Percentiles rank a stretch among this genome's conserved stretches.
These are phyloP conservation scores for Ceratobasidium sp. DNA, from an alignment of 1,284 basidiomycete genomes.

Conservation along the genomic window DNA sequence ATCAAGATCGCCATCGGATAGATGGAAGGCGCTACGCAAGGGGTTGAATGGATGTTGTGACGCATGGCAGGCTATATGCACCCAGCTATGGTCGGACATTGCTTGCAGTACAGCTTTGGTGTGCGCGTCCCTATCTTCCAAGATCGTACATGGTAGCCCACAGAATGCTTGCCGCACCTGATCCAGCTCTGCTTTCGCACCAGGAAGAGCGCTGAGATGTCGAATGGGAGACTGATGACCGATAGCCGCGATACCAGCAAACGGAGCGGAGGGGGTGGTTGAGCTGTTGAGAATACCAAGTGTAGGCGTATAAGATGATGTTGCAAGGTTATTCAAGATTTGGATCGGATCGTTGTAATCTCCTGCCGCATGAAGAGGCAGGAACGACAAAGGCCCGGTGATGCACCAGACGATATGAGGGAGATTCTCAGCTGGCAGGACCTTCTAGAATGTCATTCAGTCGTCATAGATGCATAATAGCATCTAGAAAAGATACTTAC, in stretches of 20 bases:
- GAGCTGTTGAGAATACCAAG: background rate
- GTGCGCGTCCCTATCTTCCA: background rate
- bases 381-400: background rate
- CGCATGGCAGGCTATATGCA: conserved; percentile 1
- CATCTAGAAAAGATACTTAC: background rate
- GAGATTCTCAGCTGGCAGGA: background rate
- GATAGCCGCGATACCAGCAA: background rate
- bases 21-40: background rate
- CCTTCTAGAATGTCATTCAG: background rate
- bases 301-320: background rate
- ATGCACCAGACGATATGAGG: background rate
- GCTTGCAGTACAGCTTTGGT: background rate
- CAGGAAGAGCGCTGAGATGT: background rate
- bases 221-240: background rate
- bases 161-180: background rate
- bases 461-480: background rate
- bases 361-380: background rate
- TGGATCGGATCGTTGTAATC: background rate
- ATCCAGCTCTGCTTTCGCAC: background rate
- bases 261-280: background rate
- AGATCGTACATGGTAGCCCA: background rate
- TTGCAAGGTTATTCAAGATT: background rate
- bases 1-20: background rate
- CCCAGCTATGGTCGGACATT: background rate
- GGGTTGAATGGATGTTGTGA: background rate